A percentile compares a stretch with the other conserved stretches of the same genome.
phyloP scores from a whole-genome alignment of 2,329 filamentous ascomycete genomes.

The Penicillium oxalicum region DNA sequence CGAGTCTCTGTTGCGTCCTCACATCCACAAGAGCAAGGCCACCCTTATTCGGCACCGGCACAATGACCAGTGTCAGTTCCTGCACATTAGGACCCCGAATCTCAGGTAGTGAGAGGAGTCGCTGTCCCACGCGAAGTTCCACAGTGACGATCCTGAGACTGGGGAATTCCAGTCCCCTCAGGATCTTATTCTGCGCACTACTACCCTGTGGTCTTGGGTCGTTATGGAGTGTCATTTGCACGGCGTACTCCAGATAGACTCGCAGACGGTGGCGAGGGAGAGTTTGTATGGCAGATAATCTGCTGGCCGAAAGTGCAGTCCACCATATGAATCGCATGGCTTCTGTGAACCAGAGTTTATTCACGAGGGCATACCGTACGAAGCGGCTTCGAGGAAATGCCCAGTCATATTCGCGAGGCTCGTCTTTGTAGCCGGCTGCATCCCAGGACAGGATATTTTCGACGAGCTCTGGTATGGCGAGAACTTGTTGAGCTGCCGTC shows the following conservation, averaged over 20 bases:
- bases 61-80: background rate
- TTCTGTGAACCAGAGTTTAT: background rate
- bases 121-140: background rate
- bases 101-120: background rate
- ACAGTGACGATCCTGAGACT: no score
- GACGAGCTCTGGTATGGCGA: background rate
- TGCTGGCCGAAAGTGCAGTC: background rate
- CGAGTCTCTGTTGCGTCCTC: background rate
- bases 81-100: background rate
- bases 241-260: background rate
- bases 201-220: background rate
- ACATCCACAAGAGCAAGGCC: background rate
- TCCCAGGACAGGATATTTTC: background rate
- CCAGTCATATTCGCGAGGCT: background rate
- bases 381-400: background rate
- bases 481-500: background rate
- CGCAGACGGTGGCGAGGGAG: background rate
- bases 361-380: background rate
- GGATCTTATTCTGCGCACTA: background rate
- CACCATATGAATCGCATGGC: background rate
- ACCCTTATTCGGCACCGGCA: background rate
- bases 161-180: background rate
- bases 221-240: background rate
- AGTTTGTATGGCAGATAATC: background rate
- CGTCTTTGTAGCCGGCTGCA: background rate